A percentile compares a stretch with the other conserved stretches of the same genome.
Evolutionary conservation across 192 early-diverging fungal species (phyloP).

Genomic region (Coemansia reversa): DNA sequence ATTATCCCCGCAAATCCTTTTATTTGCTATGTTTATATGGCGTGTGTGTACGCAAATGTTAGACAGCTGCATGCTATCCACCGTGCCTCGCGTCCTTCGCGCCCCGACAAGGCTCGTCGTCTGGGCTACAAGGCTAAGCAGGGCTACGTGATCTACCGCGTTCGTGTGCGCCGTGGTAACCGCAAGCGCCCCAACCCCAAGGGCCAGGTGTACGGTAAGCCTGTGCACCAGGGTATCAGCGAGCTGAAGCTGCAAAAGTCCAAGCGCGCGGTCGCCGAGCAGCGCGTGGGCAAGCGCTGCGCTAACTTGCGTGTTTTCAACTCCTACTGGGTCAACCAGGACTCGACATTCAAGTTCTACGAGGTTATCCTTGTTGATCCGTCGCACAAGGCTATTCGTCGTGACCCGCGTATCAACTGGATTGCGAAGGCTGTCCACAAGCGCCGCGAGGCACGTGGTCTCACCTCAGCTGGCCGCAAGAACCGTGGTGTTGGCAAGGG

Average conservation of each 20-base stretch:
- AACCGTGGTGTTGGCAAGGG: constrained; percentile 97
- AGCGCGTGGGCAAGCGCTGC: constrained; percentile 97
- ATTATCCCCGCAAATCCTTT: background rate
- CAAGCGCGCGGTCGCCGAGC: constrained; percentile 90
- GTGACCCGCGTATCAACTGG: constrained; percentile 99
- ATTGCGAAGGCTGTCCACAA: constrained; percentile 97
- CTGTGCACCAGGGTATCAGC: constrained; percentile 95
- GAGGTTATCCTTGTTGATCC: constrained; percentile 99
- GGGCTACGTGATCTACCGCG: constrained; percentile 98
- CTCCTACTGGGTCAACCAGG: constrained; percentile 99
- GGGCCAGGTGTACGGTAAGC: constrained; percentile 99
- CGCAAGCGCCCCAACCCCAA: constrained; percentile 97
- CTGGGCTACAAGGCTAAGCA: constrained; percentile 99
- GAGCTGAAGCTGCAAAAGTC: constrained; percentile 99
- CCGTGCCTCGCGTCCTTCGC: constrained; percentile 96
- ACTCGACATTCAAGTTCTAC: constrained; percentile 99
- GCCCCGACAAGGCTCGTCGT: constrained; percentile 98
- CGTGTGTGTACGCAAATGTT: constrained; percentile 5
- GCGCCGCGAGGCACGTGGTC: constrained; percentile 97
- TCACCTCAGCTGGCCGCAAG: constrained; percentile 96
- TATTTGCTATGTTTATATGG: constrained; percentile 9
- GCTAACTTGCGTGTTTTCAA: constrained; percentile 97
- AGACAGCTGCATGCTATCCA: constrained; percentile 98
- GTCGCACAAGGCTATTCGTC: constrained; percentile 96
- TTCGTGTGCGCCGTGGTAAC: constrained; percentile 98